Evolutionary conservation across 495 filamentous ascomycete genomes (phyloP), one percentile per base, ranked within the genome.

Genomic region (Penicillium coprophilum): DNA sequence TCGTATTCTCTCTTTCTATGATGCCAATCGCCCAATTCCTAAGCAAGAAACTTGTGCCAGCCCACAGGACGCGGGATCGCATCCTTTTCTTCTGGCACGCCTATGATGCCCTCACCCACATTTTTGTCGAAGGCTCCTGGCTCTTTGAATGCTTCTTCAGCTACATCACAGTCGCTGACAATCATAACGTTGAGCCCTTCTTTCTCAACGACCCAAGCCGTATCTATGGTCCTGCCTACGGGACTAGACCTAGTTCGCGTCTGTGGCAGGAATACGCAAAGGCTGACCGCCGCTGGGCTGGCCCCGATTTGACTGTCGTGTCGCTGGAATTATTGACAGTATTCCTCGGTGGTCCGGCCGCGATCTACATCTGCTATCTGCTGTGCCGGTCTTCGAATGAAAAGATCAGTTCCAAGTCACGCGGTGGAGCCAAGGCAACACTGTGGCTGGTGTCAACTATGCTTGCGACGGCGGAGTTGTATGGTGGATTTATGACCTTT

Each of bases 401-500:
- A 17, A 71, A 58, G 46, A 41, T 65, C 0, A 56, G 46, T 21
- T 55, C 61, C 4, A 21, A 27, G 20, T 45, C 30, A 23, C 57
- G 62, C 27, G 74, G 68, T 6, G 21, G 45, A 0, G 80, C 77
- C 60, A 82, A 85, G 64, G 79, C 76, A n/a, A 77, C 79, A 50
- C 72, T 83, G 47, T 87, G 84, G 79, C 82, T 93, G 58, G 77
- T 84, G 64, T 86, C 91, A 69, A 80, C 82, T 27, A 80, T 91
- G 23, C 70, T 96, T 48, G 92, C 92, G n/a, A 93, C 89, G 7
- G 91, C 84, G n/a, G 93, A 97, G 77, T 68, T 97, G 12, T 97
- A 97, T 73, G 93, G 93, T 36, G 91, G 89, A 79, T 96, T 88
- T 68, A 97, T 97, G 89, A 97, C 93, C 0, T 97, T 97, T 73